Evolutionary conservation across 2,329 filamentous ascomycete species (phyloP).

Genomic region (Mycosphaerella sp.): DNA sequence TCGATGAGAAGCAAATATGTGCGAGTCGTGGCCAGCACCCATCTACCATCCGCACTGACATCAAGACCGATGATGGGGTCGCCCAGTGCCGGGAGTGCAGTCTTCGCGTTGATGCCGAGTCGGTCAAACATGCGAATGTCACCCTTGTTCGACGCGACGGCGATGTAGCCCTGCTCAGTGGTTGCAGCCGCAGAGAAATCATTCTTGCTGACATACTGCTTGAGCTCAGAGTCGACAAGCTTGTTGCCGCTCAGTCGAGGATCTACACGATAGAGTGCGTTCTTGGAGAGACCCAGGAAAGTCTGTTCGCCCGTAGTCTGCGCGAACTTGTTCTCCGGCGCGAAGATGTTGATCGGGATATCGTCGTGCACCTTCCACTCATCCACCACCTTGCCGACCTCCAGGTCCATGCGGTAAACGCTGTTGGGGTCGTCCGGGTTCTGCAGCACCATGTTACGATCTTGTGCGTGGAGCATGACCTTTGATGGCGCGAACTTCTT

Average conservation of each 20-base stretch:
- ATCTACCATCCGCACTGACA: constrained; percentile 89
- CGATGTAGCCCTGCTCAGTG: constrained; percentile 93
- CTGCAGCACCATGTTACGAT: constrained; percentile 83
- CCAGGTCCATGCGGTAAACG: constrained; percentile 93
- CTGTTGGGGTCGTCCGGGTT: constrained; percentile 78
- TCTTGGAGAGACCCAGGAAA: constrained; percentile 86
- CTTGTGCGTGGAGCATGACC: constrained; percentile 90
- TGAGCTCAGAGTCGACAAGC: constrained; percentile 84
- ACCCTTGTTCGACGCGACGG: constrained; percentile 94
- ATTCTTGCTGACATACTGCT: constrained; percentile 96
- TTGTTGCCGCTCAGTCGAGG: constrained; percentile 86
- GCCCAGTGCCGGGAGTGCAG: constrained; percentile 87
- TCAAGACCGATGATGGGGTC: constrained; percentile 93
- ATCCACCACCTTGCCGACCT: constrained; percentile 95
- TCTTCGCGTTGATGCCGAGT: constrained; percentile 95
- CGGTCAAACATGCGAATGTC: constrained; percentile 96
- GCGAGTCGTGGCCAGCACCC: constrained; percentile 87
- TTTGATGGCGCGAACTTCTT: constrained; percentile 90
- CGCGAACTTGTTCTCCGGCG: constrained; percentile 92
- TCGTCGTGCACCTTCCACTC: constrained; percentile 99
- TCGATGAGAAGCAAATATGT: constrained; percentile 95
- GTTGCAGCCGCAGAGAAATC: constrained; percentile 93
- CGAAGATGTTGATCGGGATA: constrained; percentile 85
- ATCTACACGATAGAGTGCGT: constrained; percentile 89
- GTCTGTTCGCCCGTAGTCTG: constrained; percentile 96